Evolutionary conservation across 352 stramenopile species (phyloP).

Genomic region (Peronospora farinosa): DNA sequence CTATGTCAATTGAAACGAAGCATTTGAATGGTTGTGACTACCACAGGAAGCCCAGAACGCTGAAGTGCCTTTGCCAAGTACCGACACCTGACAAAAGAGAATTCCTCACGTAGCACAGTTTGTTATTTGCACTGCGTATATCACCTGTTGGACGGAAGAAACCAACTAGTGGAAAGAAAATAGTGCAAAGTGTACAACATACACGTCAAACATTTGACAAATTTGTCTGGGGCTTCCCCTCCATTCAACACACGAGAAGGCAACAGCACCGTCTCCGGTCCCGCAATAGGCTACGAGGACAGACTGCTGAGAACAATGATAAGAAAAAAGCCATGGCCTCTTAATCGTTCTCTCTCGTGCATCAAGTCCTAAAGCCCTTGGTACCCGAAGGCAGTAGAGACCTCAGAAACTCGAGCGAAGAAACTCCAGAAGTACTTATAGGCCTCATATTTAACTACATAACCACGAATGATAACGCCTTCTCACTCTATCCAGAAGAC

Average conservation of each 20-base stretch:
- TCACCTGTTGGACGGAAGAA: slow-evolving; percentile 43
- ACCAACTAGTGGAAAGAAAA: slow-evolving; percentile 67
- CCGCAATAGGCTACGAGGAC: slow-evolving; percentile 43
- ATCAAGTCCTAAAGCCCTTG: slow-evolving; percentile 18
- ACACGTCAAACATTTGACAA: not conserved
- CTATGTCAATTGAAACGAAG: too few species aligned
- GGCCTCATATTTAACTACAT: slow-evolving; percentile 76
- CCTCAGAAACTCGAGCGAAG: slow-evolving; percentile 24
- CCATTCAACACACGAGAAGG: slow-evolving; percentile 42
- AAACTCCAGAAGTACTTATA: slow-evolving; percentile 38
- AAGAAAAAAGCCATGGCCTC: slow-evolving; percentile 15
- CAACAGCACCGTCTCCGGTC: slow-evolving; percentile 25
- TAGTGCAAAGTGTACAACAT: slow-evolving; percentile 32
- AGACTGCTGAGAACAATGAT: slow-evolving; percentile 28
- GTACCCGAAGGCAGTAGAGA: slow-evolving; percentile 9
- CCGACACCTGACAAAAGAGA: slow-evolving; percentile 13
- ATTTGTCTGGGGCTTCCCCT: slow-evolving; percentile 35
- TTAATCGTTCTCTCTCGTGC: slow-evolving; percentile 25
- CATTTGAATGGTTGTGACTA: slow-evolving; percentile 36
- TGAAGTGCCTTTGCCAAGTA: slow-evolving; percentile 11
- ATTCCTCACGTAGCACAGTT: slow-evolving; percentile 38
- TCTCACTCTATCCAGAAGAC: slow-evolving; percentile 22
- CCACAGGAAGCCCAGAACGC: slow-evolving; percentile 23
- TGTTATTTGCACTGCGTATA: slow-evolving; percentile 81
- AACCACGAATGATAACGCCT: slow-evolving; percentile 26